Evolutionary conservation across 2,329 filamentous ascomycete genomes (phyloP).

Genomic region (Paraphaeosphaeria sporulosa): DNA sequence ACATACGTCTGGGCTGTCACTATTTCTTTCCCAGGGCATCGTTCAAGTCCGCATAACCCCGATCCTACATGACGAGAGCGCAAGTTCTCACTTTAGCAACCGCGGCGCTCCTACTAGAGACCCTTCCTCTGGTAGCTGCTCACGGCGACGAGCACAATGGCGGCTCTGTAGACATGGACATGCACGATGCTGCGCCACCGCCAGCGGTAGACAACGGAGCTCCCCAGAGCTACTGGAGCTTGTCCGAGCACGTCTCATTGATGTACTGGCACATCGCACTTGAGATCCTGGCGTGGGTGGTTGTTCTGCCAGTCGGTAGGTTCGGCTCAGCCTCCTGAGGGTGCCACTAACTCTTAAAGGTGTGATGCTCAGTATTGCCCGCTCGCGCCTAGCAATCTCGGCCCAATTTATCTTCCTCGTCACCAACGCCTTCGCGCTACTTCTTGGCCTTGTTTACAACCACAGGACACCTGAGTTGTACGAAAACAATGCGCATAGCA

Average conservation of each 20-base stretch:
- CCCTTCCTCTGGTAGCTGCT: constrained; percentile 50
- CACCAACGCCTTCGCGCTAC: constrained; percentile 51
- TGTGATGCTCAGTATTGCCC: constrained; percentile 84
- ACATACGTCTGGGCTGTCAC: neutral
- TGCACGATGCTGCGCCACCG: constrained; percentile 29
- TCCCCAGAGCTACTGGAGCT: constrained; percentile 66
- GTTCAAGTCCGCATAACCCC: constrained; percentile 5
- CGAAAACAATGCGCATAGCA: constrained; percentile 85
- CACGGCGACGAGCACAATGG: constrained; percentile 49
- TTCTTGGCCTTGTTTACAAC: constrained; percentile 68
- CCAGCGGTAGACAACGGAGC: constrained; percentile 24
- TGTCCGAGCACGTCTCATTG: constrained; percentile 60
- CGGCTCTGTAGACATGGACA: constrained; percentile 32
- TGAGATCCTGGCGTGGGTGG: constrained; percentile 76
- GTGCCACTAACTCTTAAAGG: constrained; percentile 58
- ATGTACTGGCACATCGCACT: constrained; percentile 75
- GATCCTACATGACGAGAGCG: constrained; percentile 38
- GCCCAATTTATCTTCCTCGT: constrained; percentile 66
- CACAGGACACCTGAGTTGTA: constrained; percentile 84
- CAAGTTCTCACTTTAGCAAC: constrained; percentile 32
- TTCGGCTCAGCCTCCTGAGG: constrained; percentile 23
- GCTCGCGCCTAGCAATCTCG: constrained; percentile 75
- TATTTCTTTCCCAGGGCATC: neutral
- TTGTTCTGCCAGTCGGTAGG: constrained; percentile 76
- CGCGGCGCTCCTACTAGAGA: constrained; percentile 51